Conservation (phyloP, 2,329 filamentous ascomycete species). For the Fusarium oligoseptatum region DNA sequence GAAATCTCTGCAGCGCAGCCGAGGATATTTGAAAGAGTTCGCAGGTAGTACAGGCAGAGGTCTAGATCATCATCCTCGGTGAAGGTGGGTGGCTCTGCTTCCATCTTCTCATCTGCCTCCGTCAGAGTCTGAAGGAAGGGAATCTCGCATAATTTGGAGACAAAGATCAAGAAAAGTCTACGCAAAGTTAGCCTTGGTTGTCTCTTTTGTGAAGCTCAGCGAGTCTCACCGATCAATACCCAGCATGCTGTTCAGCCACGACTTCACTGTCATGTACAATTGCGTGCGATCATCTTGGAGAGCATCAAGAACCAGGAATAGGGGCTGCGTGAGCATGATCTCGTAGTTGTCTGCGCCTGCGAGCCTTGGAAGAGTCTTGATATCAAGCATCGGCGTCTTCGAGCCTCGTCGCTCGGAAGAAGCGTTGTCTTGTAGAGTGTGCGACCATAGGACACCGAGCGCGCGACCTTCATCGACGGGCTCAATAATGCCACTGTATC, state of each 20-base stretch:
- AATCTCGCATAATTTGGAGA: slow-evolving; percentile 69
- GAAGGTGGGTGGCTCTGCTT: slow-evolving; percentile 46
- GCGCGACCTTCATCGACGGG: slow-evolving; percentile 74
- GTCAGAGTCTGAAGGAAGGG: slow-evolving; percentile 59
- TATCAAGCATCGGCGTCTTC: slow-evolving; percentile 57
- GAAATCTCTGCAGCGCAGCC: slow-evolving; percentile 74
- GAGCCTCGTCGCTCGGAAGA: slow-evolving; percentile 63
- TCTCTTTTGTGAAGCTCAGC: not conserved
- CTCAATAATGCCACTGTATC: slow-evolving; percentile 40
- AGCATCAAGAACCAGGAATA: slow-evolving; percentile 85
- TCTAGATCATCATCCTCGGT: slow-evolving; percentile 77
- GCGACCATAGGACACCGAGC: slow-evolving; percentile 86
- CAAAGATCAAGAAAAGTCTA: slow-evolving; percentile 73
- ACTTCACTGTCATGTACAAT: slow-evolving; percentile 80
- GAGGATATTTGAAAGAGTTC: slow-evolving; percentile 80
- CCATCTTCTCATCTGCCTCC: slow-evolving; percentile 30
- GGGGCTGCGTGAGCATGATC: slow-evolving; percentile 81
- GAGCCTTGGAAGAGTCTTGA: slow-evolving; percentile 56
- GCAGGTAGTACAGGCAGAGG: slow-evolving; percentile 82
- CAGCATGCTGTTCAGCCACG: slow-evolving; percentile 80
- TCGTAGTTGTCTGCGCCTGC: slow-evolving; percentile 74
- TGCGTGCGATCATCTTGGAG: slow-evolving; percentile 80
- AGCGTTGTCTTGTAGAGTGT: slow-evolving; percentile 74
- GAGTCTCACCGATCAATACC: slow-evolving; percentile 71
- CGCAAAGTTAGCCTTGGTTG: slow-evolving; percentile 5